Evolutionary conservation across 1,284 basidiomycete species (phyloP), one percentile per base, ranked within the genome.

Genomic region (Cerioporus squamosus): DNA sequence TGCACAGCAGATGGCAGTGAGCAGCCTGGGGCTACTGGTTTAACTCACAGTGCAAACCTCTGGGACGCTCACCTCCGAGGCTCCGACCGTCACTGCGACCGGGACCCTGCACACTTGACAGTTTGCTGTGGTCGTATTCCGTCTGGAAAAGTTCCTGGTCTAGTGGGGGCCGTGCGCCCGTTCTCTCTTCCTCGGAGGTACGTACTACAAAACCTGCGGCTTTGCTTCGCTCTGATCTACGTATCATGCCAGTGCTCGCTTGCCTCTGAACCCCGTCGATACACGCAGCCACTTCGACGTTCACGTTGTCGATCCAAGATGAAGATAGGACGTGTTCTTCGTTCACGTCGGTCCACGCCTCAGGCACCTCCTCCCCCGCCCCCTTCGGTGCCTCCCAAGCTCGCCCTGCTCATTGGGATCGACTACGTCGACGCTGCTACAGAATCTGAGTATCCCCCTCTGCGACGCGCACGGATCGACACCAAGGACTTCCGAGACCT

Each of bases 381-480:
- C 12, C 54, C 54, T 3, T 17, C 18, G 8, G n/a, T n/a, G 7
- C 44, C 33, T 2, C 49, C 49, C 12, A 61, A 61, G 40, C 48
- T 24, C 22, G 60, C 60, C 18, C 47, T 62, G 8, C 39, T 62
- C 39, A 53, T 62, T 40, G 60, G 60, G 5, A 55, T 57, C 50
- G 48, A 54, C 33, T 55, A 59, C 44, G 44, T 40, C 18, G 42
- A 42, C 39, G 44, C 52, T 8, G 23, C 45, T 6, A 1, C 15
- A 10, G 17, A 50, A 12, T n/a, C 44, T 14, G 46, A 46, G 3
- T 53, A 55, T 7, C 2, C 10, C 10, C 39, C 38, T 18, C n/a
- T 59, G 20, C 48, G 38, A 18, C 44, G 48, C 3, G 47, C 58
- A 3, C 50, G 50, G n/a, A 23, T 39, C 23, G 58, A 59, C 23